A percentile compares a stretch with the other conserved stretches of the same genome.
Evolutionary conservation across 305 asterid genomes (phyloP).

Genomic region (Solanum aculeatissimum): DNA sequence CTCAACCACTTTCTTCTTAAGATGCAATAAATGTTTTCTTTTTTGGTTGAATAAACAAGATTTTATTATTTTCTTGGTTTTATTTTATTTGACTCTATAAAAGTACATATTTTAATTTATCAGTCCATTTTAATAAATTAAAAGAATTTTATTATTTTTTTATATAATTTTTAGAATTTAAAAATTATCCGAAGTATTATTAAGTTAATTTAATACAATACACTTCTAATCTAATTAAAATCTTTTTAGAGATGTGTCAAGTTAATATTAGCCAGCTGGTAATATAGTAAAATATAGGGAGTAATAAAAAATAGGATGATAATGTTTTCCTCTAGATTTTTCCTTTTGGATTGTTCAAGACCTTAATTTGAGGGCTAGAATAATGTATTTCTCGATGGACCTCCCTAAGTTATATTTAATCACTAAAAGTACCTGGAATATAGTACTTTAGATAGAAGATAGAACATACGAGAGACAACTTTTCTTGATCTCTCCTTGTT

Average conservation of each 20-base stretch:
- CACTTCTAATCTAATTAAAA: neutral
- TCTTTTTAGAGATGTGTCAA: neutral
- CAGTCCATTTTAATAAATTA: neutral
- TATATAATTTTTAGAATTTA: too few species aligned
- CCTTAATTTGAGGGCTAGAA: neutral
- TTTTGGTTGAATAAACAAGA: neutral
- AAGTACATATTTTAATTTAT: neutral
- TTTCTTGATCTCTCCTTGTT: neutral
- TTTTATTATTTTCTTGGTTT: neutral
- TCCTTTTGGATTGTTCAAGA: neutral
- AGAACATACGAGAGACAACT: neutral
- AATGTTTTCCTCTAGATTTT: neutral
- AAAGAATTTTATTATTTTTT: too few species aligned
- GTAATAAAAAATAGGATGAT: neutral
- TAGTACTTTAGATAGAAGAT: neutral
- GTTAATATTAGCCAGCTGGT: neutral
- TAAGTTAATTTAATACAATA: neutral
- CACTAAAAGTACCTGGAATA: neutral
- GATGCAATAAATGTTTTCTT: neutral
- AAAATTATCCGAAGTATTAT: neutral
- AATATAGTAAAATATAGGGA: neutral
- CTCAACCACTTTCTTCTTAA: neutral
- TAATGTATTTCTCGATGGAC: neutral
- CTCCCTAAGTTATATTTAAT: neutral
- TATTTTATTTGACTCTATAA: too few species aligned